Evolutionary conservation across 169 alveolate species (phyloP).

Genomic region (Plasmodium cynomolgi): DNA sequence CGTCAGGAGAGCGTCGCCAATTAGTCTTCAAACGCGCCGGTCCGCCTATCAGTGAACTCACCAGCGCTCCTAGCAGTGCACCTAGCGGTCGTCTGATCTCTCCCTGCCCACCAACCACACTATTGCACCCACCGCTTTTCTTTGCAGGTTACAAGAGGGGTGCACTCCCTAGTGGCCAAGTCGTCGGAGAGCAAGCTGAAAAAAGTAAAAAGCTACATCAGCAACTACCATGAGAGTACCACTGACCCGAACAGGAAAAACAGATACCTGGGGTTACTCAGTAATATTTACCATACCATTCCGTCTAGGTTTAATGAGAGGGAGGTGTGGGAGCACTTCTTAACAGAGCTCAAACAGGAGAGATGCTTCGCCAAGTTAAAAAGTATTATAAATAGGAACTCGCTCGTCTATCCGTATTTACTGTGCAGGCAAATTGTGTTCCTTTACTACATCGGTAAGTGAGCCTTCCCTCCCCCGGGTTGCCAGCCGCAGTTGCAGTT

Average conservation of each 20-base stretch:
- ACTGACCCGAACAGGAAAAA: conserved; percentile 4
- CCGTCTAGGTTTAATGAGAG: conserved; percentile 70
- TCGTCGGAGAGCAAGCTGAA: conserved; percentile 20
- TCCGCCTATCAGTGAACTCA: not conserved
- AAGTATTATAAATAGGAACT: conserved; percentile 8
- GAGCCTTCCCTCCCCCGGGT: not conserved
- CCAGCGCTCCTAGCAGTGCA: not conserved
- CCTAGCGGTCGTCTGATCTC: not conserved
- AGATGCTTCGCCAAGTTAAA: conserved; percentile 25
- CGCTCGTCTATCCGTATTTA: not conserved
- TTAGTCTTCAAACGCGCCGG: no score
- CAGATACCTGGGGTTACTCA: conserved; percentile 36
- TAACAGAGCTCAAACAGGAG: conserved; percentile 31
- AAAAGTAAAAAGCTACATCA: conserved; percentile 47
- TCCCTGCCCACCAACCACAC: not conserved
- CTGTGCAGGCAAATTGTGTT: conserved; percentile 62
- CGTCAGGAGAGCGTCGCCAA: no score
- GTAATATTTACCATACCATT: conserved; percentile 50
- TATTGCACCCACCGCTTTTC: not conserved
- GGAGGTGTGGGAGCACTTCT: conserved; percentile 31
- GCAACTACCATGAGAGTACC: conserved; percentile 20
- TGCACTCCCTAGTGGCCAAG: conserved; percentile 18
- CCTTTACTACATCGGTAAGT: conserved; percentile 58
- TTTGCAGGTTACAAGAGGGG: conserved; percentile 20
- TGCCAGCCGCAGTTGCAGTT: not conserved